Evolutionary conservation across 345 rosid species (phyloP).

Genomic region (Salix exigua): DNA sequence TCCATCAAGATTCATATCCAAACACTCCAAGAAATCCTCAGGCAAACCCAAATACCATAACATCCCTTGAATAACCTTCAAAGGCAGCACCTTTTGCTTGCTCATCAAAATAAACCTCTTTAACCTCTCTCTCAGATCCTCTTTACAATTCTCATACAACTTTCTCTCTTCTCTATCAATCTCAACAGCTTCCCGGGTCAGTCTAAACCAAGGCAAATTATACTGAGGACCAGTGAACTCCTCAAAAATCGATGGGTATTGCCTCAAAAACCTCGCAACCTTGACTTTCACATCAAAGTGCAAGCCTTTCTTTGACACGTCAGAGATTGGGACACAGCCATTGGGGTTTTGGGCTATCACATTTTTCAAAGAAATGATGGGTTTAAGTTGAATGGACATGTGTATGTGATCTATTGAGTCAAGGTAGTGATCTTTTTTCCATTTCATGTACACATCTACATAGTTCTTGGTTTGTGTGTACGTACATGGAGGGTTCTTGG

Average conservation of each 20-base stretch:
- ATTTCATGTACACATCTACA: constrained; percentile 84
- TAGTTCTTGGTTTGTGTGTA: constrained; percentile 41
- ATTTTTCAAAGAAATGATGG: constrained; percentile 63
- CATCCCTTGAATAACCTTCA: constrained; percentile 75
- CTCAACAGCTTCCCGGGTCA: constrained; percentile 66
- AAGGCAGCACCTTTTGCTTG: constrained; percentile 57
- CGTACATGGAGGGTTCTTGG: constrained; percentile 3
- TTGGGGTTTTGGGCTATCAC: constrained; percentile 42
- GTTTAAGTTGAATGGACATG: constrained; percentile 60
- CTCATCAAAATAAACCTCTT: constrained; percentile 71
- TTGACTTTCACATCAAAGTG: constrained; percentile 64
- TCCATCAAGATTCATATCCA: constrained; percentile 40
- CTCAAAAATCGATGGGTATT: constrained; percentile 70
- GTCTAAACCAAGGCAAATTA: constrained; percentile 84
- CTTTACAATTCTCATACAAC: constrained; percentile 41
- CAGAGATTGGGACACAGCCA: constrained; percentile 65
- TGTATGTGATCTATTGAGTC: constrained; percentile 71
- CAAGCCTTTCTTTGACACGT: constrained; percentile 63
- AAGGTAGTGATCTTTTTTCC: constrained; percentile 69
- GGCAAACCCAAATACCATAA: constrained; percentile 83
- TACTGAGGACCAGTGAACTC: constrained; percentile 68
- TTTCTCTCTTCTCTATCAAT: constrained; percentile 53
- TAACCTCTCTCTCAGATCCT: constrained; percentile 53
- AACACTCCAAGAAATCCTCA: constrained; percentile 43
- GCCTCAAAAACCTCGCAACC: constrained; percentile 63